Base-by-base conservation (phyloP, 2,329 filamentous ascomycete genomes). In the Hymenoscyphus salicellus region DNA sequence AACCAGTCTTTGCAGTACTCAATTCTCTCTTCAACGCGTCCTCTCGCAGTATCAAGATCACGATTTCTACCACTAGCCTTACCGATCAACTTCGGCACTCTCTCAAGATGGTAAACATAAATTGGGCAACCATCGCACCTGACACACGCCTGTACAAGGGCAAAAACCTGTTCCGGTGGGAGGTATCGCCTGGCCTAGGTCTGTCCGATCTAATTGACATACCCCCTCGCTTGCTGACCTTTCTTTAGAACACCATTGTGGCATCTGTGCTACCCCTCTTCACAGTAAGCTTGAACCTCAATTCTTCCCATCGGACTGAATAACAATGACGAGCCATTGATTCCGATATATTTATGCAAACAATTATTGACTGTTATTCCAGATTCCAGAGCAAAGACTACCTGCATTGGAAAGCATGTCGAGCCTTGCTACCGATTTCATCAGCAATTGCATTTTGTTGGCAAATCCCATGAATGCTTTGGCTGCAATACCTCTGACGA, bases 391-490 rank as follows among this genome's bases (percentile, higher is more conserved):
- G 72, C 73, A 2, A 75, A 73, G 32, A 69, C 69, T 4, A 68
- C 70, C 16, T 76, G 74, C 41, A 66, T 76, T 56, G 73, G 73
- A 10, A 72, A 72, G 55, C 74, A 76, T 64, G 73, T 75, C 20
- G 74, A 76, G 60, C 74, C 74, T 43, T 76, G 74, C 64, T 72
- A 73, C 38, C 64, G 74, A 16, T 76, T 73, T 59, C 74, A 76
- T 56, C 74, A 75, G 61, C 72, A 74, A 58, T 58, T 76, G 16
- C 73, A 76, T 58, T 75, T 76, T 58, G 66, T 74, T 43, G 73
- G 55, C 52, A 65, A 58, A 46, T 63, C 43, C 4, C 55, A 61
- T 56, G 55, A 61, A 59, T 61, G 43, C 52, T 26, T 58, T 55
- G 3, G 8, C 56, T 76, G 74, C 55, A 73, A 71, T 28, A 67